Base-by-base conservation (phyloP, 768 basidiomycete species). In the Hydnum rufescens region DNA sequence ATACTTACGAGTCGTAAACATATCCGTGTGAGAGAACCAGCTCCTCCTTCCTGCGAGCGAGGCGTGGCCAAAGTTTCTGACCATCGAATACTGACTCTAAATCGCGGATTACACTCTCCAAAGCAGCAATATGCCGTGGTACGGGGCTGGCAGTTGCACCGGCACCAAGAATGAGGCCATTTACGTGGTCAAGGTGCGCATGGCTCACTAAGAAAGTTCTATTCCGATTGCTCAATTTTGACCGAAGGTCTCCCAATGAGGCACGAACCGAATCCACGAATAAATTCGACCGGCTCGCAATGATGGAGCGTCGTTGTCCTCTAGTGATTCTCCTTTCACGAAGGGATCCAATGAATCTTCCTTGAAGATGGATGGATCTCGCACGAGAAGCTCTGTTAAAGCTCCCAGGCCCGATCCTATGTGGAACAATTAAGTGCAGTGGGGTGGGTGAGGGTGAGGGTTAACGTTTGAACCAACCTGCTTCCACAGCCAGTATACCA, bases 181-280 rank as follows among this genome's bases (percentile, higher is more conserved):
- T 76, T 58, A 87, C 73, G 63, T 97, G 92, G 66, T 97, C 92
- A 26, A 96, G 66, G 64, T 97, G 92, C 0, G 84, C 80, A 61
- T 93, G 90, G 3, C 84, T 82, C 58, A 95, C 69, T 55, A 92
- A 70, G 60, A 83, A 93, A 57, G 78, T 84, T 56, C 87, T 90
- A 39, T 39, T 39, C 61, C 22, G 4, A 23, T 56, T 42, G 54
- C n/a, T 19, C 26, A 47, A 31, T 32, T 23, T 8, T n/a, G 32
- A 29, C 32, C 5, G 25, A 22, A 51, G 16, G 54, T 49, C 31
- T 31, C 13, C 30, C 25, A 52, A 47, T 52, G 56, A 23, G 48
- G 23, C 8, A 55, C 69, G 56, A 42, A 78, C 72, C 67, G 66
- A 29, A 77, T 67, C 55, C 66, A 72, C 6, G 74, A 76, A 56